Conservation (phyloP, 2,329 filamentous ascomycete species). For the Calonectria fujianensis region DNA sequence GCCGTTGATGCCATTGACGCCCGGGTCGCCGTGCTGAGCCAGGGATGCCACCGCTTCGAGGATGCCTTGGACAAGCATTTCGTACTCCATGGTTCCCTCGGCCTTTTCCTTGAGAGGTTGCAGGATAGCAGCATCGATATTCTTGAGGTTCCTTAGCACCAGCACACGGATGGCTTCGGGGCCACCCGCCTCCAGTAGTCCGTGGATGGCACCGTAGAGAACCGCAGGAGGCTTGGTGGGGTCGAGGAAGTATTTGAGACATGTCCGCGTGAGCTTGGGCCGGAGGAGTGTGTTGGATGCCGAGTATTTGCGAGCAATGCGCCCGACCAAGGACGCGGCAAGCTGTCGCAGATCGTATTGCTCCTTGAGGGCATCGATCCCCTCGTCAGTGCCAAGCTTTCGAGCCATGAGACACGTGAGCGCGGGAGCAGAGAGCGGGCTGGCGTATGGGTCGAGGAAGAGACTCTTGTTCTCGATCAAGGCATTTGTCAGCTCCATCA, state of each 20-base stretch:
- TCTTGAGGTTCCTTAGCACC: conserved; percentile 73
- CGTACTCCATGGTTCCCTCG: conserved; percentile 70
- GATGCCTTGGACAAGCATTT: conserved; percentile 74
- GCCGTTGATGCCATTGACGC: conserved; percentile 65
- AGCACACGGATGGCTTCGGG: conserved; percentile 75
- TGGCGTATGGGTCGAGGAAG: conserved; percentile 79
- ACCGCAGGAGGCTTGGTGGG: conserved; percentile 87
- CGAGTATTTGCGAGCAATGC: conserved; percentile 88
- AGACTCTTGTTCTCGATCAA: conserved; percentile 89
- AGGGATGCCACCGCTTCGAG: conserved; percentile 72
- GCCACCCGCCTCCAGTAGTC: conserved; percentile 85
- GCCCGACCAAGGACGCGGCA: conserved; percentile 86
- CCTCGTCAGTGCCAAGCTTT: conserved; percentile 79
- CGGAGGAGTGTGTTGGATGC: conserved; percentile 88
- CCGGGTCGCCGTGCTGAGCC: conserved; percentile 57
- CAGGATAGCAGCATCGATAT: conserved; percentile 72
- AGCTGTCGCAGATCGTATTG: conserved; percentile 90
- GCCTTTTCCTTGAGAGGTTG: conserved; percentile 72
- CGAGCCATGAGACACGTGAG: conserved; percentile 91
- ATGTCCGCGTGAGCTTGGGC: conserved; percentile 92
- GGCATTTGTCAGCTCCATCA: conserved; percentile 92
- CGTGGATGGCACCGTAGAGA: conserved; percentile 91
- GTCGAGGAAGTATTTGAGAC: conserved; percentile 93
- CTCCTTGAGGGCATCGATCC: conserved; percentile 71
- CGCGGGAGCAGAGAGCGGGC: conserved; percentile 85